A percentile compares a stretch with the other conserved stretches of the same genome.
Conservation (phyloP, 2,329 filamentous ascomycete genomes). For the Leptographium flavum region DNA sequence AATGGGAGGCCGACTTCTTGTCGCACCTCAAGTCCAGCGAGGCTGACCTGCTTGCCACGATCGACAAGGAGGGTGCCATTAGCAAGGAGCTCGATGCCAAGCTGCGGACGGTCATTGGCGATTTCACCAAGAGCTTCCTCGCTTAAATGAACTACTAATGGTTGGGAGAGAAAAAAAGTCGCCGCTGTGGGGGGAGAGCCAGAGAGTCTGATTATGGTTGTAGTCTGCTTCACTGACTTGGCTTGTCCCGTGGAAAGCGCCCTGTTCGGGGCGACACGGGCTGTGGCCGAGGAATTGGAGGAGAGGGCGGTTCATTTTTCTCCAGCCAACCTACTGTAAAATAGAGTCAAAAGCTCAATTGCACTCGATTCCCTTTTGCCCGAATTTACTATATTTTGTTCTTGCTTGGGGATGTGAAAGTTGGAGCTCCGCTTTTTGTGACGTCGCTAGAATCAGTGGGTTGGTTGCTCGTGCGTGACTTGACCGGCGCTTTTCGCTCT, state of each 20-base stretch:
- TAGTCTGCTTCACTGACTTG: constrained; percentile 1
- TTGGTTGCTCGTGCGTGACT: too few relatives aligned
- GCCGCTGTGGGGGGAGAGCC: neutral
- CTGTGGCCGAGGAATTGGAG: constrained; percentile 26
- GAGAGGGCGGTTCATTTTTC: constrained; percentile 24
- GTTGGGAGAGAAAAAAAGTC: constrained; percentile 1
- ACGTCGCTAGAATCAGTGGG: too few relatives aligned
- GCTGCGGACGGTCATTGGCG: constrained; percentile 60
- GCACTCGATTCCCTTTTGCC: constrained; percentile 46
- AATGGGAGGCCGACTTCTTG: constrained; percentile 93
- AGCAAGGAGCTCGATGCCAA: constrained; percentile 86
- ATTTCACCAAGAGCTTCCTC: constrained; percentile 90
- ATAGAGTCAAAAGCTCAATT: constrained; percentile 48
- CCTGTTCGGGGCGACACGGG: constrained; percentile 29
- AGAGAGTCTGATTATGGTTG: constrained; percentile 21
- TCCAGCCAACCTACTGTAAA: constrained; percentile 44
- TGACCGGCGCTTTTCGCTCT: too few relatives aligned
- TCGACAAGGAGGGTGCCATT: constrained; percentile 90
- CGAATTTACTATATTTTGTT: neutral
- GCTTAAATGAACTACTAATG: constrained; percentile 13
- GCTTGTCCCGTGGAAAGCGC: constrained; percentile 9
- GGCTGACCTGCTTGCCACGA: constrained; percentile 65
- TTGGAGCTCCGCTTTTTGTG: too few relatives aligned
- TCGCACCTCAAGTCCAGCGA: constrained; percentile 86
- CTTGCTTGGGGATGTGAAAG: neutral